Conservation (phyloP, 2,329 filamentous ascomycete species). For the Dendryphion nanum region DNA sequence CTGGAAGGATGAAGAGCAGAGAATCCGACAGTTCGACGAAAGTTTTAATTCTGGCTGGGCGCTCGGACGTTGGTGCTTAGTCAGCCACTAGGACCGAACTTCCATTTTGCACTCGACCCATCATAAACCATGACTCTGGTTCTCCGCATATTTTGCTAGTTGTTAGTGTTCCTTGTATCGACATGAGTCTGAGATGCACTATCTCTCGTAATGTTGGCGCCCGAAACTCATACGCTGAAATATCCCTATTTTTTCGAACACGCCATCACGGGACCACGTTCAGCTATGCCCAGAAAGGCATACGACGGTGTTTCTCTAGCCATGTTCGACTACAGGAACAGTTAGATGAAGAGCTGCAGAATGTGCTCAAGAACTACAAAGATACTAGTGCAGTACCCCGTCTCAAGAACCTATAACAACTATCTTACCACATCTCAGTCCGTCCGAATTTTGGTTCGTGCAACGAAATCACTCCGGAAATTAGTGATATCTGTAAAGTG, state of each 20-base stretch:
- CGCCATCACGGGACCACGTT: constrained; percentile 28
- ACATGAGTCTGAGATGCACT: too few relatives aligned
- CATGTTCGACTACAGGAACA: constrained; percentile 3
- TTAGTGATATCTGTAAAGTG: not conserved
- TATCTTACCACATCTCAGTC: not conserved
- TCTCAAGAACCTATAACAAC: not conserved
- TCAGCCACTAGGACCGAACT: too few relatives aligned
- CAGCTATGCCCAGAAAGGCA: constrained; percentile 3
- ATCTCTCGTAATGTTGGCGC: too few relatives aligned
- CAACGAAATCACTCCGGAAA: not conserved
- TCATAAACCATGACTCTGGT: too few relatives aligned
- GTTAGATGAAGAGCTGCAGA: constrained; percentile 17
- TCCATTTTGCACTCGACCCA: too few relatives aligned
- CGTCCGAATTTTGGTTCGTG: not conserved
- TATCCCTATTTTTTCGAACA: constrained; percentile 31
- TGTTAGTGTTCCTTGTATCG: too few relatives aligned
- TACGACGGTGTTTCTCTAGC: not conserved
- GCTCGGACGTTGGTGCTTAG: constrained; percentile 36
- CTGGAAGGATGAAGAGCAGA: constrained; percentile 81
- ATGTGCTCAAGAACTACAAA: constrained; percentile 31
- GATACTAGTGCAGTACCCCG: constrained; percentile 19
- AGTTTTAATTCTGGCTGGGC: constrained; percentile 30
- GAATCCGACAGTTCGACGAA: too few relatives aligned
- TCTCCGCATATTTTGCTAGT: too few relatives aligned
- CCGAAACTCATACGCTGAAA: constrained; percentile 33